Conservation (phyloP, 345 rosid genomes). For the Lenwebbia sp. region DNA sequence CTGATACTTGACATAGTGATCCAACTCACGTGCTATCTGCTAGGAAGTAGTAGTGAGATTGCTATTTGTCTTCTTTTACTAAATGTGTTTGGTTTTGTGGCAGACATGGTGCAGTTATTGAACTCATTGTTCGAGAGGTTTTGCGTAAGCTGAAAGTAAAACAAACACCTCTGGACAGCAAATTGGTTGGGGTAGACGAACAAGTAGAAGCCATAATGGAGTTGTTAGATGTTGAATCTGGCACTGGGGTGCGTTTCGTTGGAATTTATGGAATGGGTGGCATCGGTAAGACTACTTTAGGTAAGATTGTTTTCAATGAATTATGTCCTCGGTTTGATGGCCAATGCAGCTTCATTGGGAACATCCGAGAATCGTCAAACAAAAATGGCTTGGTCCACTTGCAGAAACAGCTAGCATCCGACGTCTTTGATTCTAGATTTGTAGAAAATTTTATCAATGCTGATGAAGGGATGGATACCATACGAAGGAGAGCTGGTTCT, state of each 20-base stretch:
- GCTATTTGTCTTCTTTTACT: not conserved
- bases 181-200: not conserved
- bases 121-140: not conserved
- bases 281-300: accelerated
- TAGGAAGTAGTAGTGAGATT: not conserved
- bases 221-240: not conserved
- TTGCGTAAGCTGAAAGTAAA: not conserved
- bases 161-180: not conserved
- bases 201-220: not conserved
- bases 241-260: too few relatives aligned
- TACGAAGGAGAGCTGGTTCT: not conserved
- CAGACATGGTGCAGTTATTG: not conserved
- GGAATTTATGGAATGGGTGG: not conserved
- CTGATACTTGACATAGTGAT: not conserved
- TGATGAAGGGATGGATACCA: not conserved
- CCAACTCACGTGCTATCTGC: not conserved
- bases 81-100: not conserved
- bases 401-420: accelerated
- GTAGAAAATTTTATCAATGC: too few relatives aligned
- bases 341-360: not conserved
- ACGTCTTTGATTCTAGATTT: not conserved
- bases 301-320: not conserved
- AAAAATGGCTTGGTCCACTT: not conserved
- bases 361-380: not conserved
- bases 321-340: accelerated